Conservation (phyloP, 78 protist species). For the Planoprotostelium fungivorum region DNA sequence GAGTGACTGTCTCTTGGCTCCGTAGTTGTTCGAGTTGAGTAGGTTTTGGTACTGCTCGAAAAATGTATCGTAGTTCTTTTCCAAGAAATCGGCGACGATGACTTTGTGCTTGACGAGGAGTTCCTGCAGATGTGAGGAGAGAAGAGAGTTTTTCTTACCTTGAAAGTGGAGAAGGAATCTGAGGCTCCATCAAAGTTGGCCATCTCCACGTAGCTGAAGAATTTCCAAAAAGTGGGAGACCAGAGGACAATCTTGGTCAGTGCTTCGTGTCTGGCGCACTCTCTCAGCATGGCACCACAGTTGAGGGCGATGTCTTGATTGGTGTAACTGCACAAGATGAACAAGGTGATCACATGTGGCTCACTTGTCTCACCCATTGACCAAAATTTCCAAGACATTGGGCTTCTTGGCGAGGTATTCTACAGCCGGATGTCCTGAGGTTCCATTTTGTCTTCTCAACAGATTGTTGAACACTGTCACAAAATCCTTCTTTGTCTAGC, state of each 20-base stretch:
- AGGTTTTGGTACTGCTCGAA: slow-evolving; percentile 60
- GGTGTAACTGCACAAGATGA: slow-evolving; percentile 33
- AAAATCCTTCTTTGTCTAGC: slow-evolving; percentile 72
- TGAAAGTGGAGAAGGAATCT: slow-evolving; percentile 91
- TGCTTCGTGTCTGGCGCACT: slow-evolving; percentile 65
- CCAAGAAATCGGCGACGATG: slow-evolving; percentile 66
- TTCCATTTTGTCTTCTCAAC: slow-evolving; percentile 54
- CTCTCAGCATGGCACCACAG: slow-evolving; percentile 88
- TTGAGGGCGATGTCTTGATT: slow-evolving; percentile 71
- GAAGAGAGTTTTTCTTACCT: not conserved
- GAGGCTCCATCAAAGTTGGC: slow-evolving; percentile 90
- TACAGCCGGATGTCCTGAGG: slow-evolving; percentile 73
- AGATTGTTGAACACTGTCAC: slow-evolving; percentile 77
- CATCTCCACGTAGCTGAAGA: slow-evolving; percentile 71
- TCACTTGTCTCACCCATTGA: slow-evolving; percentile 57
- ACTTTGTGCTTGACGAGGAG: slow-evolving; percentile 80
- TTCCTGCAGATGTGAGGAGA: slow-evolving; percentile 25
- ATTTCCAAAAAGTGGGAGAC: slow-evolving; percentile 43
- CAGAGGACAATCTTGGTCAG: slow-evolving; percentile 56
- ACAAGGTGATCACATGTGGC: not conserved
- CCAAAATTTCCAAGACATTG: slow-evolving; percentile 49
- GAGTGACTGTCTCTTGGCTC: slow-evolving; percentile 86
- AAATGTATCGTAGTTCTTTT: slow-evolving; percentile 65
- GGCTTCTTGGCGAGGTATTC: slow-evolving; percentile 64
- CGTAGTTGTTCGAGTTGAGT: slow-evolving; percentile 79